phyloP scores from a whole-genome alignment of 148 eudicot species.

The Amaranthus palmeri region DNA sequence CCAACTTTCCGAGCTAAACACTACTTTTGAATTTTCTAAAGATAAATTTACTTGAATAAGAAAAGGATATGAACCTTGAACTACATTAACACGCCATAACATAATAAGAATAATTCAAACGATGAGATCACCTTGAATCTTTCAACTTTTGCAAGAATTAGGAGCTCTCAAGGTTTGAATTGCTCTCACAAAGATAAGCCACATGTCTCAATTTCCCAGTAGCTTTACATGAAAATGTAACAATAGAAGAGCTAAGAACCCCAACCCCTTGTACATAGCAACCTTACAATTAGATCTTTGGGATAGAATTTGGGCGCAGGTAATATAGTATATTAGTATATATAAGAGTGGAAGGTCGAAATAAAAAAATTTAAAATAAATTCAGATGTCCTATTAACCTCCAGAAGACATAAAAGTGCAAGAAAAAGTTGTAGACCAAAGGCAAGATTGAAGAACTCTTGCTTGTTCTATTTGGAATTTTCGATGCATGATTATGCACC shows the following conservation, averaged over 20 bases:
- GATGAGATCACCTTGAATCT: too few species aligned
- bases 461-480: not conserved
- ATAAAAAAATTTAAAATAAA: not conserved
- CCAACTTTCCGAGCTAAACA: too few species aligned
- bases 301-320: not conserved
- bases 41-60: too few species aligned
- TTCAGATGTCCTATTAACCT: not conserved
- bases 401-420: not conserved
- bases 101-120: too few species aligned
- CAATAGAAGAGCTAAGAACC: not conserved
- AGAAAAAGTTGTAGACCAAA: too few species aligned
- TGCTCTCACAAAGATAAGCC: not conserved
- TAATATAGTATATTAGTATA: too few species aligned
- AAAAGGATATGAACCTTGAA: too few species aligned
- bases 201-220: not conserved
- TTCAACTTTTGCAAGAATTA: not conserved
- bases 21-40: too few species aligned
- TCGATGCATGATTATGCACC: not conserved
- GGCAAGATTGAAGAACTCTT: not conserved
- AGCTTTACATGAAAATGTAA: not conserved
- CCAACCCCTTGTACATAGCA: not conserved
- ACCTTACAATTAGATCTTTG: not conserved
- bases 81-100: too few species aligned
- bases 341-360: too few species aligned
- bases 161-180: not conserved